Evolutionary conservation across 768 basidiomycete species (phyloP).

Genomic region (Heimioporus sp.): DNA sequence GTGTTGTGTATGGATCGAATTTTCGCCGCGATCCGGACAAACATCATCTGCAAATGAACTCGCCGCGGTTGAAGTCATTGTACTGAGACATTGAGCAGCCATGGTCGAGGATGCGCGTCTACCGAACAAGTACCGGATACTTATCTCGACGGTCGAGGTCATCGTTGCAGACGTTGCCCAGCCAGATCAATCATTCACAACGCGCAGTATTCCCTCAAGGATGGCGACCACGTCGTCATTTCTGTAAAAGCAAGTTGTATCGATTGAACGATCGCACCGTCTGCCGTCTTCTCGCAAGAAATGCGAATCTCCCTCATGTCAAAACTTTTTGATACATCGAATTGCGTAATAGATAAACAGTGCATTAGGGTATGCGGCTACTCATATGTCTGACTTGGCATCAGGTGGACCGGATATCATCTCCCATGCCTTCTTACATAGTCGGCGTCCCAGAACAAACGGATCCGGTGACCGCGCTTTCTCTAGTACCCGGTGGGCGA

Average conservation of each 20-base stretch:
- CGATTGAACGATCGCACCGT: conserved; percentile 91
- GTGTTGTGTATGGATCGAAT: conserved; percentile 97
- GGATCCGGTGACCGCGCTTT: conserved; percentile 66
- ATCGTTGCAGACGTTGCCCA: conserved; percentile 99
- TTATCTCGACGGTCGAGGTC: conserved; percentile 92
- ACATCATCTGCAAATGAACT: conserved; percentile 83
- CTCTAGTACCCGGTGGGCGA: conserved; percentile 59
- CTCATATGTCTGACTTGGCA: conserved; percentile 23
- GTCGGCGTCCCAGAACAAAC: conserved; percentile 40
- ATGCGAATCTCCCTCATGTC: too few species aligned
- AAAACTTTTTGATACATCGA: too few species aligned
- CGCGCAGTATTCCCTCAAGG: conserved; percentile 93
- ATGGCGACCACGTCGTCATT: conserved; percentile 88
- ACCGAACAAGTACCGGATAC: conserved; percentile 97
- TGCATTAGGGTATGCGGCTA: conserved; percentile 22
- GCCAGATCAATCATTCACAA: conserved; percentile 93
- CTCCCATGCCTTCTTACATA: conserved; percentile 40
- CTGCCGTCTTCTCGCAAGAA: conserved; percentile 86
- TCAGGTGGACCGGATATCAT: conserved; percentile 31
- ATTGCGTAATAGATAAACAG: background rate
- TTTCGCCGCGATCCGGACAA: conserved; percentile 96
- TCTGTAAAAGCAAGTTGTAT: conserved; percentile 99
- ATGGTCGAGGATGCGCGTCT: conserved; percentile 97
- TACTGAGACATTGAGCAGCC: conserved; percentile 42
- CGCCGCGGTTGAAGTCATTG: background rate